Evolutionary conservation across 257 asterid genomes (phyloP).

Genomic region (Ilex aquifolium): DNA sequence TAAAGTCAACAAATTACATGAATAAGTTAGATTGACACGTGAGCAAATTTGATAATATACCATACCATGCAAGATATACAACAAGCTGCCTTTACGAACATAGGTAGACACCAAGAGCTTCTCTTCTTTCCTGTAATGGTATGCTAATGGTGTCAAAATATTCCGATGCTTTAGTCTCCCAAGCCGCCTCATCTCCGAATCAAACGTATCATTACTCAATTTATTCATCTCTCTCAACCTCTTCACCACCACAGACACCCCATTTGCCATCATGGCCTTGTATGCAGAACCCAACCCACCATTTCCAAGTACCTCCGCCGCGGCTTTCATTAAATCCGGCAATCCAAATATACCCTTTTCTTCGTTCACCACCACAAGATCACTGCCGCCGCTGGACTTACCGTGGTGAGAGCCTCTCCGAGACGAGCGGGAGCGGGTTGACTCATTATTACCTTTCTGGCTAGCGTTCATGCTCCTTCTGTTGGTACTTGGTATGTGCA

Average conservation of each 20-base stretch:
- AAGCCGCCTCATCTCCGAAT: constrained; percentile 53
- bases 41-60: not conserved
- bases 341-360: constrained; percentile 63
- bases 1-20: too few relatives aligned
- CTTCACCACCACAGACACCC: constrained; percentile 77
- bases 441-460: constrained; percentile 23
- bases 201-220: constrained; percentile 59
- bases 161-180: constrained; percentile 59
- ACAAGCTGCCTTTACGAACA: constrained; percentile 58
- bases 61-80: constrained; percentile 63
- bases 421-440: constrained; percentile 22
- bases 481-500: constrained; percentile 31
- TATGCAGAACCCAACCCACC: constrained; percentile 85
- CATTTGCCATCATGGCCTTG: constrained; percentile 64
- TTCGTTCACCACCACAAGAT: constrained; percentile 62
- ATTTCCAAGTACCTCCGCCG: constrained; percentile 90
- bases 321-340: constrained; percentile 92
- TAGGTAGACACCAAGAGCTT: constrained; percentile 62
- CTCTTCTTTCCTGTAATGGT: constrained; percentile 67
- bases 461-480: constrained; percentile 25
- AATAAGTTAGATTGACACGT: not conserved
- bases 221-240: constrained; percentile 70
- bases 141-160: constrained; percentile 63
- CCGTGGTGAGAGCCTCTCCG: constrained; percentile 21
- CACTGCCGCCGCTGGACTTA: constrained; percentile 27